Evolutionary conservation across 257 asterid genomes (phyloP), one percentile per base, ranked within the genome.

Genomic region (Mitragyna speciosa): DNA sequence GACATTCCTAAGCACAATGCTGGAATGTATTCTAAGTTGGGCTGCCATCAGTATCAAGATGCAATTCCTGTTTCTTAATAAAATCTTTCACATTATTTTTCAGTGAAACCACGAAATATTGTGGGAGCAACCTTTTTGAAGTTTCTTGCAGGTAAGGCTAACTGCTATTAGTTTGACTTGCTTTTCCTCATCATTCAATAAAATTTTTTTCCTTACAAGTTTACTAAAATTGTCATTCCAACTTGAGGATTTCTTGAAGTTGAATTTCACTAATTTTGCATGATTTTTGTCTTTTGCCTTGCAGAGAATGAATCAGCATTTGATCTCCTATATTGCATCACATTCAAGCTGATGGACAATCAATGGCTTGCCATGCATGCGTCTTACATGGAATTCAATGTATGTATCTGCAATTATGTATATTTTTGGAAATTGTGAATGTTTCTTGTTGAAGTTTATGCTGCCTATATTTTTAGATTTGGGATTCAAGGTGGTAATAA

Each of bases 351-450:
- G 86, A 95, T 95, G 99, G 99, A 95, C 86, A 85, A 90, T 59
- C 96, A 90, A 79, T 95, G 98, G 99, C 99, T 95, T 17, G 87
- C 91, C 80, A 95, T 95, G 99, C 96, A 82, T 82, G 99, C 99
- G 61, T 95, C 99, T 43, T 95, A 95, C 92, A 95, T 95, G 99
- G 99, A 95, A 81, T 93, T 93, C 85, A 95, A 95, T 83, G 98
- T 92, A 89, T 82, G 97, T 82, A 61, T 16, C 79, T 61, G 65
- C 19, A 78, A 33, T 15, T 66, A 3, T 58, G 43, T 12, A 45
- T 16, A 28, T 59, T 58, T 28, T 61, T 71, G 30, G 43, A 11
- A 5, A 20, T 6, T 6, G 7, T 48, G 39, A 49, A n/a, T 6
- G 20, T 45, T 33, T 70, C 36, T 54, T 26, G 8, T 65, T 7